phyloP scores from a whole-genome alignment of 306 rosid species.

The Lathyrus oleraceus region DNA sequence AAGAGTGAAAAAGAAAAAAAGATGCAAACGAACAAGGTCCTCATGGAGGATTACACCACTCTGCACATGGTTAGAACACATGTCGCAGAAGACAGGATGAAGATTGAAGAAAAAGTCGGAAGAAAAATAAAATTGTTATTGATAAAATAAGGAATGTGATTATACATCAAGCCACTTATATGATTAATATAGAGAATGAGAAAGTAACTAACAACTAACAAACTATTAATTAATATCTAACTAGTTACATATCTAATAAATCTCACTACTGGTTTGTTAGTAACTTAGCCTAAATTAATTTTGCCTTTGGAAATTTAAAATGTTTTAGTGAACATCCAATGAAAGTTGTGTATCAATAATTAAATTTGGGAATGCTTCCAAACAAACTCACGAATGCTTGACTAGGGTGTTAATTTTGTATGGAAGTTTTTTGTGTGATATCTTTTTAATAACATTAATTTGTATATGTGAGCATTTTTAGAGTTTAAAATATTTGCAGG shows the following conservation, averaged over 20 bases:
- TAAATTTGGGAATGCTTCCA: neutral
- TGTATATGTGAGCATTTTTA: neutral
- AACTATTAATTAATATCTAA: neutral
- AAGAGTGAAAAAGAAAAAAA: too few species aligned
- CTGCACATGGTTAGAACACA: neutral
- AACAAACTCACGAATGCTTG: neutral
- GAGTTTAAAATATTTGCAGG: slow-evolving; percentile 49
- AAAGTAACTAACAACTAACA: neutral
- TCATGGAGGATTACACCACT: too few species aligned
- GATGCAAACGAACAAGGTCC: too few species aligned
- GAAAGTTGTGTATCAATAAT: neutral
- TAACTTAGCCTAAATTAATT: neutral
- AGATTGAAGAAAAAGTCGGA: too few species aligned
- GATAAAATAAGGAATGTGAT: neutral
- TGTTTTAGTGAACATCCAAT: neutral
- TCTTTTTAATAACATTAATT: neutral
- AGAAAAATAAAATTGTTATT: too few species aligned
- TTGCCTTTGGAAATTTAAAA: neutral
- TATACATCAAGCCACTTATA: neutral
- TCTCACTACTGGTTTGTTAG: neutral
- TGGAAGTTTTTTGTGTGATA: neutral
- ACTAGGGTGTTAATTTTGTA: neutral
- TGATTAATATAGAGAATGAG: neutral
- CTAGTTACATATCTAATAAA: neutral
- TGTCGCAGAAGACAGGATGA: neutral